Percentiles rank a stretch among this genome's conserved stretches.
Conservation (phyloP, 1,139 yeast species). For the Lodderomyces metapsilosis region DNA sequence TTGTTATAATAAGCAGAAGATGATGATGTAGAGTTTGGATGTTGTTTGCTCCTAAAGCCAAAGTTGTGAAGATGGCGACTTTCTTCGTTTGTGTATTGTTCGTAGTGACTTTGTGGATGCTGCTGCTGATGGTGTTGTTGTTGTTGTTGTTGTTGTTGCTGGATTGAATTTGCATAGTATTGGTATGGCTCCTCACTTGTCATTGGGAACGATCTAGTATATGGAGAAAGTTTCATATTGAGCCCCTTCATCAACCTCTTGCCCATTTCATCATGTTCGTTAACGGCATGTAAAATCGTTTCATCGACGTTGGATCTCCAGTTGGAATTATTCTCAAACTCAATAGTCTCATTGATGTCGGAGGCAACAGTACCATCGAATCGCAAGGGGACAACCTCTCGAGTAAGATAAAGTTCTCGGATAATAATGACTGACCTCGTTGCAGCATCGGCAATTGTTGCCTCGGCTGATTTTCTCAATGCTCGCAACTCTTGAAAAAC, state of each 20-base stretch:
- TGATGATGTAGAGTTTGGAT: background rate
- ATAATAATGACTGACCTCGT: conserved; percentile 75
- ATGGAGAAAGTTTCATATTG: conserved; percentile 22
- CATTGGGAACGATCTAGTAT: background rate
- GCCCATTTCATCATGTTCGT: conserved; percentile 46
- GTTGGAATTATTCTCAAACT: conserved; percentile 63
- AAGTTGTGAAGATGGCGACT: background rate
- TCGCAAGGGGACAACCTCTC: conserved; percentile 48
- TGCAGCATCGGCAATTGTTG: conserved; percentile 76
- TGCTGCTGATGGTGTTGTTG: conserved; percentile 3
- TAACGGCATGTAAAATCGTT: conserved; percentile 54
- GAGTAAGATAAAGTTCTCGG: conserved; percentile 61
- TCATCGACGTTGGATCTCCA: conserved; percentile 64
- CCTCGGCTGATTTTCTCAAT: conserved; percentile 70
- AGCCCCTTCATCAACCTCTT: conserved; percentile 39
- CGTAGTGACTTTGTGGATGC: background rate
- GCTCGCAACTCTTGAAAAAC: conserved; percentile 78
- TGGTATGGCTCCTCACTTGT: background rate
- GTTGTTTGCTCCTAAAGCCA: background rate
- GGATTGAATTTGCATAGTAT: background rate
- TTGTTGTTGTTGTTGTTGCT: background rate
- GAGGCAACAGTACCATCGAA: conserved; percentile 58
- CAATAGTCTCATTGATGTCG: conserved; percentile 53
- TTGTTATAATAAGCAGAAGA: background rate
- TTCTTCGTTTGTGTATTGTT: background rate